Evolutionary conservation across 78 protist species (phyloP).

Genomic region (Guillardia theta): DNA sequence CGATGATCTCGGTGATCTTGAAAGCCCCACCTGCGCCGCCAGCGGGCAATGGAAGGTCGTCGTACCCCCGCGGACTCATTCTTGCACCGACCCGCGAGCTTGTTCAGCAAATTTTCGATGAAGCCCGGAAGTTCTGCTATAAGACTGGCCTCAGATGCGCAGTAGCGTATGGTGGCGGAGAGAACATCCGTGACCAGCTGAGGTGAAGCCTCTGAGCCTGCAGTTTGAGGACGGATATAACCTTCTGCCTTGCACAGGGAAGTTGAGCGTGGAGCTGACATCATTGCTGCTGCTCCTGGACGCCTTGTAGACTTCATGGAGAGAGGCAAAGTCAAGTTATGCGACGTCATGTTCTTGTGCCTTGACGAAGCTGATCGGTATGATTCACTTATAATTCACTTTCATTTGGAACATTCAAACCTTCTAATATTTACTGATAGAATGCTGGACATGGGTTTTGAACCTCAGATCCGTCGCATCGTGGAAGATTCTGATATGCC

Average conservation of each 20-base stretch:
- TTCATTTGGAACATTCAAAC: too few relatives aligned
- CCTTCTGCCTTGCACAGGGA: conserved; percentile 47
- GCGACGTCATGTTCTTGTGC: conserved; percentile 52
- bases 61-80: conserved; percentile 72
- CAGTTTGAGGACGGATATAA: not conserved
- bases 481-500: not conserved
- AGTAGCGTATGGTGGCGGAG: conserved; percentile 62
- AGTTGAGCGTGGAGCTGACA: conserved; percentile 89
- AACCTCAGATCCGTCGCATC: conserved; percentile 88
- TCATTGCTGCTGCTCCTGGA: conserved; percentile 96
- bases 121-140: conserved; percentile 72
- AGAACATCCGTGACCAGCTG: conserved; percentile 48
- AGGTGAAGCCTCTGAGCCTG: not conserved
- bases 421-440: too few relatives aligned
- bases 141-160: conserved; percentile 69
- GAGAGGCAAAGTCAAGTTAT: conserved; percentile 68
- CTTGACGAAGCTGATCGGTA: conserved; percentile 99
- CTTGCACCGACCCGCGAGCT: conserved; percentile 99
- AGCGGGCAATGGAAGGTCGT: not conserved
- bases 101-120: conserved; percentile 89
- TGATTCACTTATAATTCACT: too few relatives aligned
- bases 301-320: conserved; percentile 93
- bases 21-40: not conserved
- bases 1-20: not conserved
- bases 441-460: conserved; percentile 84